phyloP scores from a whole-genome alignment of 2,329 filamentous ascomycete species.

The Colletotrichum gloeosporioides region DNA sequence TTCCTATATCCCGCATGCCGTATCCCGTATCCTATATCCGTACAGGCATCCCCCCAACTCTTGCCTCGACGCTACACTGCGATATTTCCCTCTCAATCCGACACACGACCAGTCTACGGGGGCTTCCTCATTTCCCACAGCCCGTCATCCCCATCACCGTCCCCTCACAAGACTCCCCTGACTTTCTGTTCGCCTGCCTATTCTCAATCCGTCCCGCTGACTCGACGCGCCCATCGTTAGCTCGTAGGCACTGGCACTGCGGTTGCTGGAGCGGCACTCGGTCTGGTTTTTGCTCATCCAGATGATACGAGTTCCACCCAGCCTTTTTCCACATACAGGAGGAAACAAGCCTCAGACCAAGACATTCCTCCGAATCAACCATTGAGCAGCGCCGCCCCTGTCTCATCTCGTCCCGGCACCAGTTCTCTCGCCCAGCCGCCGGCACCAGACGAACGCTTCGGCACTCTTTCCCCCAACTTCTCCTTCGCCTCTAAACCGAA shows the following conservation, averaged over 20 bases:
- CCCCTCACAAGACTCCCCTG: conserved; percentile 14
- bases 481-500: conserved; percentile 29
- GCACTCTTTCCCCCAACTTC: conserved; percentile 20
- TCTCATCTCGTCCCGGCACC: conserved; percentile 48
- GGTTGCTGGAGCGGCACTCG: conserved; percentile 64
- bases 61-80: background rate
- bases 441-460: conserved; percentile 29
- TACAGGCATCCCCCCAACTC: conserved; percentile 17
- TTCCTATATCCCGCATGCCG: background rate
- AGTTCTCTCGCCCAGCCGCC: conserved; percentile 41
- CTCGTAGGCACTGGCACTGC: conserved; percentile 67
- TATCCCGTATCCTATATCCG: conserved; percentile 3
- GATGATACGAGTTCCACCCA: conserved; percentile 40
- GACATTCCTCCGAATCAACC: conserved; percentile 34
- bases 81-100: background rate
- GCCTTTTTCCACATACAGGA: conserved; percentile 14
- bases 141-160: background rate
- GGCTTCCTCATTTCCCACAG: conserved; percentile 10
- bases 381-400: conserved; percentile 26
- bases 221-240: conserved; percentile 36
- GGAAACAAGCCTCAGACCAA: conserved; percentile 31
- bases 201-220: conserved; percentile 11
- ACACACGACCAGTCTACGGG: background rate
- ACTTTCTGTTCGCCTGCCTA: background rate
- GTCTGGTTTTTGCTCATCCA: conserved; percentile 64